A percentile compares a stretch with the other conserved stretches of the same genome.
These are phyloP conservation scores for Rhododendron griersonianum DNA, from an alignment of 148 eudicot genomes.

Conservation along the genomic window DNA sequence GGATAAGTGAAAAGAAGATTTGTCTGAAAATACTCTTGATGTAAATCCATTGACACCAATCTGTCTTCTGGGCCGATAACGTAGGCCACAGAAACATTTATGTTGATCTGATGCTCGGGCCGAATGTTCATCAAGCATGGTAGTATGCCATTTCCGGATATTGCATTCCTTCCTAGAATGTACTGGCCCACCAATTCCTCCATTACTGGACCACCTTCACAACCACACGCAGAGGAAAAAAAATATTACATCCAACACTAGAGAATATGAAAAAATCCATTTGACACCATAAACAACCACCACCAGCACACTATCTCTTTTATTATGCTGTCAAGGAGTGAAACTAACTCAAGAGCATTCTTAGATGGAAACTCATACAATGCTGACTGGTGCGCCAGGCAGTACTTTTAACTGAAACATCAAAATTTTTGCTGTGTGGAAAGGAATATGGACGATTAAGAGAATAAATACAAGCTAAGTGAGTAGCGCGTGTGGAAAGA, in stretches of 20 bases:
- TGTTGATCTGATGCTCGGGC: constrained; percentile 8
- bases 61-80: constrained; percentile 35
- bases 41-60: constrained; percentile 29
- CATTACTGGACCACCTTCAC: constrained; percentile 9
- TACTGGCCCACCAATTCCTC: neutral
- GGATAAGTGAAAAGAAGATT: constrained; percentile 45
- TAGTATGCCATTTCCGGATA: constrained; percentile 17
- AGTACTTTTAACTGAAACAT: neutral
- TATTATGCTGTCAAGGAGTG: constrained; percentile 4
- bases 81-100: constrained; percentile 25
- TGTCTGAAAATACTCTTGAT: constrained; percentile 49
- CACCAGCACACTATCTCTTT: neutral
- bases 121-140: constrained; percentile 16
- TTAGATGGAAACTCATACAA: neutral
- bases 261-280: neutral
- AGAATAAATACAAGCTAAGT: neutral
- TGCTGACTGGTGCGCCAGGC: neutral
- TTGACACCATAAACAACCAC: neutral
- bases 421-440: neutral
- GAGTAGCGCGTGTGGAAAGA: neutral
- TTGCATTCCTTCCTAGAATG: constrained; percentile 11
- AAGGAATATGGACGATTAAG: neutral
- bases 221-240: constrained; percentile 1
- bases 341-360: neutral
- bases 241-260: neutral